Conservation (phyloP, 2,329 filamentous ascomycete species). For the Ilyonectria mors-panacis region DNA sequence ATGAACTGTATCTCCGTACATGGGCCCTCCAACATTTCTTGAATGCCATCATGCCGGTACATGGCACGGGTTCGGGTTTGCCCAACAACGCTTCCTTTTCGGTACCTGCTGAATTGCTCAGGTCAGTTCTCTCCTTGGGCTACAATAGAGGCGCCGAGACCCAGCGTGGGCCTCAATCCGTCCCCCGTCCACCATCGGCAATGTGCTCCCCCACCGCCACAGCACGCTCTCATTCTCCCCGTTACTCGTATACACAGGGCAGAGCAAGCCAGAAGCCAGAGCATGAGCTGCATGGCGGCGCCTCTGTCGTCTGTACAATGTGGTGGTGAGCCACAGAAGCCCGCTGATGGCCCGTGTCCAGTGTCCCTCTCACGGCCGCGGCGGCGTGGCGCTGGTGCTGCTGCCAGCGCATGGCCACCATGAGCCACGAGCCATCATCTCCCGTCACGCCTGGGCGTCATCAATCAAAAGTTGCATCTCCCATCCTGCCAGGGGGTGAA, state of each 20-base stretch:
- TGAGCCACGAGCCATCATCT: slow-evolving; percentile 23
- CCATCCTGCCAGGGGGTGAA: neutral
- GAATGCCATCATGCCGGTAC: neutral
- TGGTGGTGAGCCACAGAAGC: slow-evolving; percentile 12
- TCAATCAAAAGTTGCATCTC: slow-evolving; percentile 2
- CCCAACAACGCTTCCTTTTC: neutral
- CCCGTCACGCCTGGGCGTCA: slow-evolving; percentile 20
- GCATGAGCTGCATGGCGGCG: neutral
- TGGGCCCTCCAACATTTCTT: neutral
- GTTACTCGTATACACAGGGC: neutral
- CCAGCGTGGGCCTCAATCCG: neutral
- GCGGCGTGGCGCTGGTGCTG: neutral
- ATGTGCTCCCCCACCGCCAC: neutral
- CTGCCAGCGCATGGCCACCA: slow-evolving; percentile 34
- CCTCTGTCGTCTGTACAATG: neutral
- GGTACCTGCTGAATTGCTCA: neutral
- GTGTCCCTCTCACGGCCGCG: slow-evolving; percentile 22
- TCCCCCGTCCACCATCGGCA: neutral
- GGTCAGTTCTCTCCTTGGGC: neutral
- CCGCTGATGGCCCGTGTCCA: slow-evolving; percentile 41
- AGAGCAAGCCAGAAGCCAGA: neutral
- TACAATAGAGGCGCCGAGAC: neutral
- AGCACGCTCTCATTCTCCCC: neutral
- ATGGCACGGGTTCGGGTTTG: neutral
- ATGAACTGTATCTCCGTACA: slow-evolving; percentile 22